These are phyloP conservation scores for Microcyclosporella mali DNA, from an alignment of 2,329 filamentous ascomycete species.

Conservation along the genomic window DNA sequence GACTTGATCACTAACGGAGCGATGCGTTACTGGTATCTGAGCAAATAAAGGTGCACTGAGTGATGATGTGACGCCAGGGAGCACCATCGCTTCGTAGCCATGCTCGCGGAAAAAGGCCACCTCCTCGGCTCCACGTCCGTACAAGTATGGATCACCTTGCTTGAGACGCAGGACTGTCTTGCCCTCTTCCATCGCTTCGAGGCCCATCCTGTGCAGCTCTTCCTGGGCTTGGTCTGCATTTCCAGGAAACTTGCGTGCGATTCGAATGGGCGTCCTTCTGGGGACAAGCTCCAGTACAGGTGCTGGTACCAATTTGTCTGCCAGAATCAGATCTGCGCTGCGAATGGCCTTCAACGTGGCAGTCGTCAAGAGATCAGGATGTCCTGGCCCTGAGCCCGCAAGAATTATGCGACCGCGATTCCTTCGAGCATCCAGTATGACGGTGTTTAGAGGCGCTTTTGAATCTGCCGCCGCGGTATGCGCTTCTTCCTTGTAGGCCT, in stretches of 20 bases:
- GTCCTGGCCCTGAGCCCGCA: constrained; percentile 85
- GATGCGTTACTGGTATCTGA: constrained; percentile 78
- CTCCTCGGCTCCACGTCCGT: constrained; percentile 91
- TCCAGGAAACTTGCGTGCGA: constrained; percentile 94
- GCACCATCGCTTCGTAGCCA: constrained; percentile 61
- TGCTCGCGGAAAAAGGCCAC: constrained; percentile 71
- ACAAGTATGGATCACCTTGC: constrained; percentile 94
- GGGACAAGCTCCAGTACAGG: constrained; percentile 85
- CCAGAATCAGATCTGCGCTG: constrained; percentile 69
- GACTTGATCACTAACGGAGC: constrained; percentile 85
- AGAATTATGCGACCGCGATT: constrained; percentile 68
- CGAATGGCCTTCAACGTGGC: constrained; percentile 72
- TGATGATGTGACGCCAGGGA: constrained; percentile 87
- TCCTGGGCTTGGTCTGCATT: constrained; percentile 92
- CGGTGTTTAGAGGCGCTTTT: constrained; percentile 24
- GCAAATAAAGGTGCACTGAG: constrained; percentile 84
- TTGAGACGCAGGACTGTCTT: constrained; percentile 83
- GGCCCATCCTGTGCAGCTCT: constrained; percentile 73
- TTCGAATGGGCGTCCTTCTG: constrained; percentile 79
- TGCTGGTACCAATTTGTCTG: constrained; percentile 78
- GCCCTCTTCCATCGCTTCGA: constrained; percentile 62
- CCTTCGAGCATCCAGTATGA: constrained; percentile 26
- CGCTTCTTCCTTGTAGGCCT: constrained; percentile 55
- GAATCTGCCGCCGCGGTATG: constrained; percentile 24
- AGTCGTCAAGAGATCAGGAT: constrained; percentile 83